Base-by-base conservation (phyloP, 331 rosid species). In the Quercus phellos region DNA sequence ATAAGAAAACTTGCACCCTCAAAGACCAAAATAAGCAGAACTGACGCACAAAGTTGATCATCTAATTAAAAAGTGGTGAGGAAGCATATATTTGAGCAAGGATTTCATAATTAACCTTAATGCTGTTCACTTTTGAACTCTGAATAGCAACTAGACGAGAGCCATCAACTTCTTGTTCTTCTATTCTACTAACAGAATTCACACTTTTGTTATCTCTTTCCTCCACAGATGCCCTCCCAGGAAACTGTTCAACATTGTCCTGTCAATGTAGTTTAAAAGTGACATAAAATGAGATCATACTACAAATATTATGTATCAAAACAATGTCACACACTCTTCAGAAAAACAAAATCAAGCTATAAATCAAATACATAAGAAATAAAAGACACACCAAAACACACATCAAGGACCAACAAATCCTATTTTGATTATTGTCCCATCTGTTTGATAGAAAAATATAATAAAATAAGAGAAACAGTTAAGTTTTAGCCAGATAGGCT, bases 171-270 rank as follows among this genome's bases (percentile, higher is more conserved):
- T 64, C 81, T 79, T 77, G 87, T 72, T 55, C 73, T 70, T 56
- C 85, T 78, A 27, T 71, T 61, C 54, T 76, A 81, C 68, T 80
- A 80, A 78, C 74, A 26, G 74, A 51, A 83, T 79, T 73, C n/a
- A 70, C 42, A 59, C 68, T 82, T 70, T 59, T 80, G 83, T 38
- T 74, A 63, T 67, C 78, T 43, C 63, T 55, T 77, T 82, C 89
- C 76, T 83, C 86, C 80, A 84, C 30, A 53, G 88, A 72, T 55
- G 82, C 75, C 81, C 74, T 85, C 58, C 50, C 85, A 73, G 85
- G 79, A 73, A 74, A 32, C 80, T 68, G 16, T 29, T 13, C 3
- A 46, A 79, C 88, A 67, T 59, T 73, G 30, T 51, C 80, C 91
- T 89, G 72, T 46, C 66, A 76, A 78, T 32, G 78, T 17, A 77